Base-by-base conservation (phyloP, 345 rosid genomes). In the Carallia pectinifolia region DNA sequence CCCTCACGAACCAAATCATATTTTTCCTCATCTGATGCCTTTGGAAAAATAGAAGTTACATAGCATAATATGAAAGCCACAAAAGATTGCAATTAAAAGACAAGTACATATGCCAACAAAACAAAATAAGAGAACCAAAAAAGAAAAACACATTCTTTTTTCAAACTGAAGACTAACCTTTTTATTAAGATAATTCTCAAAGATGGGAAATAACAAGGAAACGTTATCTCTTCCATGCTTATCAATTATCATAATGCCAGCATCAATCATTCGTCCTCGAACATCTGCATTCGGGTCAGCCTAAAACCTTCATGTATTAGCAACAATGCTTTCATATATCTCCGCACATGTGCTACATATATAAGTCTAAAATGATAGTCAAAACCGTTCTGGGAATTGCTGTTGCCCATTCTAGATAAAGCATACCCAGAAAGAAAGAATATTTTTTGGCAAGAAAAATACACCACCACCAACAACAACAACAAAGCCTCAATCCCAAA, bases 1-100 rank as follows among this genome's bases (percentile, higher is more conserved):
- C 97, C 98, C 80, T 95, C 99, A 56, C 98, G 97, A 77, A 95
- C 96, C 76, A 92, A 81, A 85, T 92, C 99, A 77, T 95, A 95
- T 67, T 82, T 88, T 68, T 88, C 89, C 83, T 95, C 99, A 84
- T 95, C 89, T 15, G 96, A 84, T 65, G 98, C 91, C 99, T 95
- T 78, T 66, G 54, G 31, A 68, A 64, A 71, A 40, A 33, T 12
- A 50, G 15, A 70, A 53, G 27, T 55, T 56, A 27, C 2, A 64
- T 31, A 44, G 55, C 4, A 60, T 65, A 23, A 34, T 7, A 38
- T n/a, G 8, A 72, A 74, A 31, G 60, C 16, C 59, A 37, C 3
- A 31, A 47, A 34, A 67, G 10, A 61, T 15, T 44, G 50, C 3
- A 44, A 44, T 44, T 52, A 37, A 64, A 34, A 7, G 66, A 61